Percentiles rank a stretch among this genome's conserved stretches.
These are phyloP conservation scores for Pseudonitzschia multistriata DNA, from an alignment of 108 stramenopile genomes.

Conservation along the genomic window DNA sequence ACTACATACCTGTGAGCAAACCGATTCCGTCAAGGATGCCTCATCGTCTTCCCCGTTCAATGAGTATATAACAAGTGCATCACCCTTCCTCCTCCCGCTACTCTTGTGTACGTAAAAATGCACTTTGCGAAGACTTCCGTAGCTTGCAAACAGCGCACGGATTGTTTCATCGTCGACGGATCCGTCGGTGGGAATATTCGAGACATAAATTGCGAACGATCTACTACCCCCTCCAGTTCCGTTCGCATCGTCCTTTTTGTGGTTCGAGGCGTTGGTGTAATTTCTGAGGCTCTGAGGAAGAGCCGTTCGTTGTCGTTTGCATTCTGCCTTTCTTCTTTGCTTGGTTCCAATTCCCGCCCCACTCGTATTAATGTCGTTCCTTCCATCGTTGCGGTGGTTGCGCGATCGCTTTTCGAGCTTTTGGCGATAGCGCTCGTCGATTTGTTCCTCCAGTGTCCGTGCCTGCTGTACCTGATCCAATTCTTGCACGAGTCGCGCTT, in stretches of 20 bases:
- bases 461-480: conserved; percentile 52
- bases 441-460: conserved; percentile 31
- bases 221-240: background rate
- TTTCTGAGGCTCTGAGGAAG: background rate
- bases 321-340: conserved; percentile 44
- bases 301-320: conserved; percentile 26
- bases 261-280: conserved; percentile 19
- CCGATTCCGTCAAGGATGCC: conserved; percentile 44
- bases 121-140: conserved; percentile 59
- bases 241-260: background rate
- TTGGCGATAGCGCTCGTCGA: conserved; percentile 31
- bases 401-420: conserved; percentile 21
- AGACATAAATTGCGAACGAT: conserved; percentile 61
- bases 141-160: conserved; percentile 51
- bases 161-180: conserved; percentile 46
- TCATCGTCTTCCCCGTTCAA: conserved; percentile 15
- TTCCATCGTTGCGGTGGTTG: conserved; percentile 8
- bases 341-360: conserved; percentile 65
- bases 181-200: conserved; percentile 70
- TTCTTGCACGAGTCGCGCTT: conserved; percentile 44
- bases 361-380: conserved; percentile 16
- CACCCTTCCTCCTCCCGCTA: conserved; percentile 64
- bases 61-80: conserved; percentile 74
- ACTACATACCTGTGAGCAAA: conserved; percentile 80
- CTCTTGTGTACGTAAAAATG: conserved; percentile 66